phyloP scores from a whole-genome alignment of 345 rosid species.

The Corchorus olitorius region DNA sequence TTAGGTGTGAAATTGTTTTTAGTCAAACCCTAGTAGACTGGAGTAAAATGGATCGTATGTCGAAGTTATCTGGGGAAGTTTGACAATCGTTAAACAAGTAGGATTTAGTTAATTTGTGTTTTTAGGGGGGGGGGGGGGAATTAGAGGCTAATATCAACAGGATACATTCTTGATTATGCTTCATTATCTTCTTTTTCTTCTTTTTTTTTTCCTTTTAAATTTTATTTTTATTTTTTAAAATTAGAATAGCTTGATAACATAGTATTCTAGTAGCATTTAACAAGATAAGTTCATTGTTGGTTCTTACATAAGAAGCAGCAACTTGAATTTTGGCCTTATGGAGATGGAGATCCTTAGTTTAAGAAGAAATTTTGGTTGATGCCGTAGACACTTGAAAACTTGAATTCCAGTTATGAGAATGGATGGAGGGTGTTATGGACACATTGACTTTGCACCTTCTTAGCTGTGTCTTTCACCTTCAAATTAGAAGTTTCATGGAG shows the following conservation, averaged over 20 bases:
- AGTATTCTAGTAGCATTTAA: not conserved
- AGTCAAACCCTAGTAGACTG: too few species aligned
- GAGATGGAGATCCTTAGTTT: not conserved
- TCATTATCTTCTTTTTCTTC: not conserved
- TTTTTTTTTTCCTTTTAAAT: too few species aligned
- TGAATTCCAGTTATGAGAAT: not conserved
- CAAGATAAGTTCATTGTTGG: not conserved
- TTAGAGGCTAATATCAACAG: not conserved
- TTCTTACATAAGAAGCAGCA: not conserved
- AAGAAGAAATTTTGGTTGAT: not conserved
- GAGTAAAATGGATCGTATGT: too few species aligned
- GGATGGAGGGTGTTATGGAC: not conserved
- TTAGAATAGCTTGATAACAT: not conserved
- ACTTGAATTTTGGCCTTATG: not conserved
- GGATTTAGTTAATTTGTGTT: not conserved
- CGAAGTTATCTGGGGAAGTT: too few species aligned
- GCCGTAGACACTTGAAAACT: not conserved
- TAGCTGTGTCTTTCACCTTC: not conserved
- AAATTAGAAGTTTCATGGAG: not conserved
- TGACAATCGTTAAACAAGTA: not conserved
- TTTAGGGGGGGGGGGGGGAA: not conserved
- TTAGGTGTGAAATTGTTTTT: too few species aligned
- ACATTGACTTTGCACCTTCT: not conserved
- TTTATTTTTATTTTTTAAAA: not conserved
- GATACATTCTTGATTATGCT: not conserved